Evolutionary conservation across 768 basidiomycete species (phyloP), one percentile per base, ranked within the genome.

Genomic region (Amanita rimosa): DNA sequence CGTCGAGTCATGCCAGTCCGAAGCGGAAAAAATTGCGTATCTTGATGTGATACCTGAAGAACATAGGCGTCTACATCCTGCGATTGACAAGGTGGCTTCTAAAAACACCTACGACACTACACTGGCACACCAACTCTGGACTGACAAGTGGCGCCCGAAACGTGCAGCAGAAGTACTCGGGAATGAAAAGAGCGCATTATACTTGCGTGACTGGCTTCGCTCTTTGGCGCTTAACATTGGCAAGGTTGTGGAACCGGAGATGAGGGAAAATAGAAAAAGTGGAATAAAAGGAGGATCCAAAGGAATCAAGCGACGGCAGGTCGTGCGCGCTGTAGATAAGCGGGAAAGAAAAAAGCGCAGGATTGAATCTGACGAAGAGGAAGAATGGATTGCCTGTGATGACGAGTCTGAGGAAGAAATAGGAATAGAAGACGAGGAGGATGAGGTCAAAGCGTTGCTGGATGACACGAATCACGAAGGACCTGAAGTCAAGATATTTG

Each of bases 161-260:
- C 67, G 72, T 36, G 88, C 89, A 10, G 72, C 75, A 19, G 78
- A 93, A 52, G 79, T 92, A 3, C 68, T 95, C 1, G 88, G 88
- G 6, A 93, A 92, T 58, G 80, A 87, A 60, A 60, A 63, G 7
- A 75, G 77, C 43, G 83, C 90, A 0, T 55, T 70, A 22, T 87
- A 83, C 62, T 68, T 94, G 48, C 76, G 84, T 34, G 77, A 85
- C 44, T 94, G 91, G 91, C 69, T 94, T 42, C 63, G 64, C 21
- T 79, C 84, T n/a, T 72, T 88, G 10, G 76, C 78, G 53, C 56
- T 91, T 19, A 74, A 76, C n/a, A 62, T 74, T 16, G 65, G 53
- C 53, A n/a, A 54, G 35, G 27, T 44, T 31, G 45, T 52, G 31
- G 21, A 37, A 26, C 46, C 42, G 21, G 33, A 35, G 38, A 24